A percentile compares a stretch with the other conserved stretches of the same genome.
phyloP scores from a whole-genome alignment of 1,139 yeast genomes.

The Citeromyces siamensis region DNA sequence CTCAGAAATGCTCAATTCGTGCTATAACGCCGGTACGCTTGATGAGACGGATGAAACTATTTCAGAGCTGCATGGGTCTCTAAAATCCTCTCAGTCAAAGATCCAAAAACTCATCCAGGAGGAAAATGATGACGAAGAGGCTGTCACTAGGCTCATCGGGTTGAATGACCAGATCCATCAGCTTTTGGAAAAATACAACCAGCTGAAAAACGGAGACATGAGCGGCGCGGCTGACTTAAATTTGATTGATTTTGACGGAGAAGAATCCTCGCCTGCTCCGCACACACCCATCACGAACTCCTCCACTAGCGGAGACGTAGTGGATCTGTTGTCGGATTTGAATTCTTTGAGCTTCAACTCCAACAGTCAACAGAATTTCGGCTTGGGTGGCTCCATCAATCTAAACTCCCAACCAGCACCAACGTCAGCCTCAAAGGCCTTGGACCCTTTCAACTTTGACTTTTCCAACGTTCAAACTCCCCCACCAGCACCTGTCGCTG shows the following conservation, averaged over 20 bases:
- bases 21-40: slow-evolving; percentile 32
- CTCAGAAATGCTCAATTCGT: slow-evolving; percentile 69
- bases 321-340: slow-evolving; percentile 63
- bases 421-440: slow-evolving; percentile 7
- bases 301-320: slow-evolving; percentile 32
- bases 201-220: slow-evolving; percentile 53
- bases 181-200: slow-evolving; percentile 53
- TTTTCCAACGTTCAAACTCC: slow-evolving; percentile 19
- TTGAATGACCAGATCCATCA: slow-evolving; percentile 72
- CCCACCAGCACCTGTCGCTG: slow-evolving; percentile 8
- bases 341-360: slow-evolving; percentile 21
- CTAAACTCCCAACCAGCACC: slow-evolving; percentile 5
- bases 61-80: slow-evolving; percentile 62
- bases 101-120: slow-evolving; percentile 74
- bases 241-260: slow-evolving; percentile 76
- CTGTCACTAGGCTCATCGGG: slow-evolving; percentile 51
- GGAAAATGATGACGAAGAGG: slow-evolving; percentile 56
- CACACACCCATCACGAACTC: slow-evolving; percentile 20
- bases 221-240: slow-evolving; percentile 47
- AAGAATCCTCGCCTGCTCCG: slow-evolving; percentile 19
- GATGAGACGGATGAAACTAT: slow-evolving; percentile 61
- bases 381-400: slow-evolving; percentile 9
- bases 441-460: slow-evolving; percentile 41
- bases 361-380: slow-evolving; percentile 8
- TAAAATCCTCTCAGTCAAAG: slow-evolving; percentile 82